A percentile compares a stretch with the other conserved stretches of the same genome.
These are phyloP conservation scores for bread wheat (Triticum aestivum) DNA, from an alignment of 176 grass and related monocot species.

Conservation along the genomic window IWGSC_CS_RefSeq_v2.1 NC_057803.1:524818738-524819237, in stretches of 20 bases:
- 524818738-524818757: neutral
- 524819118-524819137: neutral
- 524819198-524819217: no score
- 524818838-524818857: slow-evolving; percentile 16
- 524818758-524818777: neutral
- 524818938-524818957: slow-evolving; percentile 21
- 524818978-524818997: neutral
- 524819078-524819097: neutral
- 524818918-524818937: neutral
- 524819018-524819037: neutral
- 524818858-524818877: neutral
- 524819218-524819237: no score
- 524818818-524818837: slow-evolving; percentile 44
- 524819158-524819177: neutral
- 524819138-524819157: neutral
- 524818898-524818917: slow-evolving; percentile 9
- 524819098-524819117: neutral
- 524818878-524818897: slow-evolving; percentile 16
- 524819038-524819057: neutral
- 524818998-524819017: neutral
- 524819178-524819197: no score
- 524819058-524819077: neutral
- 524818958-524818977: neutral
- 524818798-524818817: slow-evolving; percentile 11
- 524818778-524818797: neutral